phyloP scores from a whole-genome alignment of 2,329 filamentous ascomycete genomes.

The Calonectria crousiana region DNA sequence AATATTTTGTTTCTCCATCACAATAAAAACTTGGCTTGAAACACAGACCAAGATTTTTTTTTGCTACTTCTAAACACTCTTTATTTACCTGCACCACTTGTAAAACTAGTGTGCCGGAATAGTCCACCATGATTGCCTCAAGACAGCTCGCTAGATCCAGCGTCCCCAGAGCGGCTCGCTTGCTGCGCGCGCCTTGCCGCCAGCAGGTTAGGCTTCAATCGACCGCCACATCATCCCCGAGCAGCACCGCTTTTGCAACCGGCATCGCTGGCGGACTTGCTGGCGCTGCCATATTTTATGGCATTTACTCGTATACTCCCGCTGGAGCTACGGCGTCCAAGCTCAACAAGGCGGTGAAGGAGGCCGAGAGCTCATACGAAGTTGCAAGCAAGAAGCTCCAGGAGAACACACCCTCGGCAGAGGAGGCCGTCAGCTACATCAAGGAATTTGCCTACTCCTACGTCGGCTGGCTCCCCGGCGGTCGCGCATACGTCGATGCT shows the following conservation, averaged over 20 bases:
- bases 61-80: background rate
- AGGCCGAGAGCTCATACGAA: constrained; percentile 72
- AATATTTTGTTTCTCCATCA: background rate
- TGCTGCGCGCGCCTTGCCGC: constrained; percentile 40
- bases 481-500: constrained; percentile 74
- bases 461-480: constrained; percentile 78
- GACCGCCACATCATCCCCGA: constrained; percentile 46
- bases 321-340: constrained; percentile 55
- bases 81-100: background rate
- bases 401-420: constrained; percentile 72
- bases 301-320: constrained; percentile 58
- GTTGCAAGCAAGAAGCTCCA: constrained; percentile 71
- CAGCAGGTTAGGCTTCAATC: constrained; percentile 57
- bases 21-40: background rate
- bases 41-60: background rate
- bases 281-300: constrained; percentile 57
- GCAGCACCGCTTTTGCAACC: constrained; percentile 51
- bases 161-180: constrained; percentile 44
- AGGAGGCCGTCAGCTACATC: constrained; percentile 75
- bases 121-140: constrained; percentile 45
- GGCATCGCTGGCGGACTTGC: constrained; percentile 59
- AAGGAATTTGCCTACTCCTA: constrained; percentile 76
- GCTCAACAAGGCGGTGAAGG: constrained; percentile 62
- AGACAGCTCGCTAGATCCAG: constrained; percentile 45
- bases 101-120: background rate